Conservation (phyloP, 768 basidiomycete genomes). For the Pleurotus citrinopileatus region DNA sequence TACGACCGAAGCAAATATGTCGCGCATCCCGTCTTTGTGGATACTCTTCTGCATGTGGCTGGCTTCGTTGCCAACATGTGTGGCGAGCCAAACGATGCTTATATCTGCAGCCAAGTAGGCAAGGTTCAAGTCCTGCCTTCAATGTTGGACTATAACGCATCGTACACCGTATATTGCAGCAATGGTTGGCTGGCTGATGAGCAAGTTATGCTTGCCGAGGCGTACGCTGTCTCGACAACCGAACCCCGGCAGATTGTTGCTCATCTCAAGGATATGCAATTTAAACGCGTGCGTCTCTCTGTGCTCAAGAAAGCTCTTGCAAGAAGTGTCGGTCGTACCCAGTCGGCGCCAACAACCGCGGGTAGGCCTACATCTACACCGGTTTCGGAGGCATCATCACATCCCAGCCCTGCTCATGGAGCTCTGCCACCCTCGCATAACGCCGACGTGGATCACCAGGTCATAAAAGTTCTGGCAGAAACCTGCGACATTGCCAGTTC, state of each 20-base stretch:
- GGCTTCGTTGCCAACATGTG: constrained; percentile 69
- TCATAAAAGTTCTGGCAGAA: constrained; percentile 37
- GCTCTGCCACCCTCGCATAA: too few relatives aligned
- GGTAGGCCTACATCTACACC: background rate
- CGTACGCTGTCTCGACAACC: constrained; percentile 42
- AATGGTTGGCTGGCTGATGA: constrained; percentile 41
- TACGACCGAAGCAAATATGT: constrained; percentile 32
- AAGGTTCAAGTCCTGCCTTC: constrained; percentile 44
- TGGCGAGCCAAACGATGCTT: constrained; percentile 47
- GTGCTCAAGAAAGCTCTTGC: constrained; percentile 46
- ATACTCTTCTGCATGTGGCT: constrained; percentile 65
- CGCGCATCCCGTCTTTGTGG: constrained; percentile 57
- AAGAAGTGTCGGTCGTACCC: constrained; percentile 17
- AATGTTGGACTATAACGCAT: constrained; percentile 33
- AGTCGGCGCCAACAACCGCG: constrained; percentile 13
- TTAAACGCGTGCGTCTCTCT: constrained; percentile 51
- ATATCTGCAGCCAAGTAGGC: constrained; percentile 60
- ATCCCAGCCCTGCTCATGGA: background rate
- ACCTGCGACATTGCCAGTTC: constrained; percentile 36
- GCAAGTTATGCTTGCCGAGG: constrained; percentile 47
- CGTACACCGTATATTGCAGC: constrained; percentile 53
- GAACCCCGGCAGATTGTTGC: constrained; percentile 46
- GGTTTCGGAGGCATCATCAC: background rate
- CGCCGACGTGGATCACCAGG: constrained; percentile 23
- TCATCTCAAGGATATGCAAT: constrained; percentile 53